Percentiles rank a stretch among this genome's conserved stretches.
These are phyloP conservation scores for Collybiopsis luxurians DNA, from an alignment of 768 basidiomycete genomes.

Conservation along the genomic window DNA sequence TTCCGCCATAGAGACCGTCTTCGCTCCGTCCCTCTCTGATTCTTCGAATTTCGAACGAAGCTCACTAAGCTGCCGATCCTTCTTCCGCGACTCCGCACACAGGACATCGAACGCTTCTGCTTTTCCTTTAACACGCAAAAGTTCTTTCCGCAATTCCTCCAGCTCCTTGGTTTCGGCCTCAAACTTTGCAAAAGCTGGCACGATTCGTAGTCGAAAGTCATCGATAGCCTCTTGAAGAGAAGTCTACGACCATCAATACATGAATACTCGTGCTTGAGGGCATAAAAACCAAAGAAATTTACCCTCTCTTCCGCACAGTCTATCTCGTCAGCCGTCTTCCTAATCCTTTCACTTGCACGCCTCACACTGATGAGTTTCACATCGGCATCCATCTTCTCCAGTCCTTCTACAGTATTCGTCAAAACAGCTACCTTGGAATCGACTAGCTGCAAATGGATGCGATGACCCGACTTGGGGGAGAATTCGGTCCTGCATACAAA, in stretches of 20 bases:
- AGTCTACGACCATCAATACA: neutral
- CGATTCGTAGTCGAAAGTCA: neutral
- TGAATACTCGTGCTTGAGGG: neutral
- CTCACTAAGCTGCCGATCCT: neutral
- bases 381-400: constrained; percentile 3
- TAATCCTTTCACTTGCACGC: neutral
- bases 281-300: neutral
- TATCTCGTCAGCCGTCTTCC: neutral
- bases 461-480: neutral
- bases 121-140: neutral
- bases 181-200: neutral
- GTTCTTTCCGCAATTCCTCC: neutral
- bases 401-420: neutral
- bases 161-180: neutral
- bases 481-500: neutral
- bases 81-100: neutral
- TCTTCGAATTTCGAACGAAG: neutral
- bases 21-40: neutral
- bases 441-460: neutral
- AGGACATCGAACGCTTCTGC: neutral
- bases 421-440: neutral
- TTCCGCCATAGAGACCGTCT: neutral
- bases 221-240: neutral
- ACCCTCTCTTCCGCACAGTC: neutral
- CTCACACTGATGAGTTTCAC: neutral